Percentiles rank a stretch among this genome's conserved stretches.
Conservation (phyloP, 2,329 filamentous ascomycete species). For the Pseudomassariella vexata region DNA sequence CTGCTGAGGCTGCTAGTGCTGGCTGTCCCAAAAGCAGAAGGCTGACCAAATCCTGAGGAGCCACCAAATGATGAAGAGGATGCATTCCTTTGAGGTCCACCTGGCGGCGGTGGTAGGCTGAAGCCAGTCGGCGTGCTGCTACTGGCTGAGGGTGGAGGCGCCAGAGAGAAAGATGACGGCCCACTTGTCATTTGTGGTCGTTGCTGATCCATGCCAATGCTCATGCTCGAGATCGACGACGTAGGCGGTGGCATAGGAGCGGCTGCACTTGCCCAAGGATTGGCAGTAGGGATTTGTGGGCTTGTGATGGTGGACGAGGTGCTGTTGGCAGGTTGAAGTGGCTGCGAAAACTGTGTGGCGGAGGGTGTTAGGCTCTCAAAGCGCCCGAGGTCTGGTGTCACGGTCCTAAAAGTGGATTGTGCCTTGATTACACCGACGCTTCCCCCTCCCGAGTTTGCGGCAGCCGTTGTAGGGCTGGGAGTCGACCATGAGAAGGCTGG, state of each 20-base stretch:
- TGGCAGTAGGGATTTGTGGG: slow-evolving; percentile 36
- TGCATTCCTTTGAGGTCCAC: slow-evolving; percentile 20
- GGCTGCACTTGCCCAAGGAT: slow-evolving; percentile 38
- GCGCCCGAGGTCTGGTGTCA: slow-evolving; percentile 51
- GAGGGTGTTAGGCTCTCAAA: slow-evolving; percentile 53
- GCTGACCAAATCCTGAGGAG: slow-evolving; percentile 8
- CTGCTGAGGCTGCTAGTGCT: slow-evolving; percentile 11
- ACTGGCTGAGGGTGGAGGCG: slow-evolving; percentile 42
- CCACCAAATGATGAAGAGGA: slow-evolving; percentile 20
- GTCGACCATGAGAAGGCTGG: slow-evolving; percentile 61
- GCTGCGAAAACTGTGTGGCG: slow-evolving; percentile 58
- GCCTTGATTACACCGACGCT: slow-evolving; percentile 26
- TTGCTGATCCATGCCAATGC: slow-evolving; percentile 40
- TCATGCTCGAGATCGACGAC: slow-evolving; percentile 26
- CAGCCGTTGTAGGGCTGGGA: slow-evolving; percentile 36
- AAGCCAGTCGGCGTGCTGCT: slow-evolving; percentile 32
- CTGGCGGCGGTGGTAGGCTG: slow-evolving; percentile 40
- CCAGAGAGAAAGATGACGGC: slow-evolving; percentile 49
- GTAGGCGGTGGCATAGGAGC: slow-evolving; percentile 44
- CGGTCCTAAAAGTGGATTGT: slow-evolving; percentile 44
- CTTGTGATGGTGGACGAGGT: slow-evolving; percentile 12
- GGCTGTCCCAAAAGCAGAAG: slow-evolving; percentile 8
- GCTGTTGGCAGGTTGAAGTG: slow-evolving; percentile 40
- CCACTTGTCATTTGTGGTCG: slow-evolving; percentile 29
- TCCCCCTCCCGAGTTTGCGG: slow-evolving; percentile 22